Evolutionary conservation across 2,329 filamentous ascomycete genomes (phyloP).

Genomic region (Huntiella moniliformis): DNA sequence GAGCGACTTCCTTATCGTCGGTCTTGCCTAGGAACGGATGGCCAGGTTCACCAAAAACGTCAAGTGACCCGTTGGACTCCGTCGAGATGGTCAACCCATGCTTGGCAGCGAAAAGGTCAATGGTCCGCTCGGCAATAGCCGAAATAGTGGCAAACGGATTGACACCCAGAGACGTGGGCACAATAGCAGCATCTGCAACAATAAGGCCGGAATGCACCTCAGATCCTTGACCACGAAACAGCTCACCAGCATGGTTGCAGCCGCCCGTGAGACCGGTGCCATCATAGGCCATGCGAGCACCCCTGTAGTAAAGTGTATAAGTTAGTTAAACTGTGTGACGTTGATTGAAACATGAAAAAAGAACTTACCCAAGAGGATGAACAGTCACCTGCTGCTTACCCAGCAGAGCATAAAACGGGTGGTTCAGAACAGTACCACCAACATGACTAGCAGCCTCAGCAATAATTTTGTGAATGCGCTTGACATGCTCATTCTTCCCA

Average conservation of each 20-base stretch:
- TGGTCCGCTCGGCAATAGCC: slow-evolving; percentile 45
- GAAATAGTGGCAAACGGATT: slow-evolving; percentile 54
- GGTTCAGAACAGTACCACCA: slow-evolving; percentile 40
- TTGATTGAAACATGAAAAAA: not conserved
- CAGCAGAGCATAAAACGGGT: slow-evolving; percentile 37
- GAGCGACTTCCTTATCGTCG: slow-evolving; percentile 11
- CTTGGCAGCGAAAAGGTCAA: slow-evolving; percentile 29
- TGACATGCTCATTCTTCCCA: slow-evolving; percentile 34
- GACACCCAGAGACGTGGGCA: slow-evolving; percentile 43
- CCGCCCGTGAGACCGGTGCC: slow-evolving; percentile 37
- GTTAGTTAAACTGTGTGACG: not conserved
- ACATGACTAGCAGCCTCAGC: slow-evolving; percentile 35
- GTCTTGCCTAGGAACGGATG: slow-evolving; percentile 16
- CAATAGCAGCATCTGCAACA: slow-evolving; percentile 40
- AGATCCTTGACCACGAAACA: slow-evolving; percentile 33
- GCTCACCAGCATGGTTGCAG: slow-evolving; percentile 40
- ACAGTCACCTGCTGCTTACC: slow-evolving; percentile 42
- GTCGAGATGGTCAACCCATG: slow-evolving; percentile 26
- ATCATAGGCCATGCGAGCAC: slow-evolving; percentile 42
- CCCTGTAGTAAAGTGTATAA: slow-evolving; percentile 20
- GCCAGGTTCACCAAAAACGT: slow-evolving; percentile 35
- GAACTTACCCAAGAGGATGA: slow-evolving; percentile 40
- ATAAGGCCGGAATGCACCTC: slow-evolving; percentile 39
- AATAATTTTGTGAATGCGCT: slow-evolving; percentile 32
- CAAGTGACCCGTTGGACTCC: slow-evolving; percentile 27